phyloP scores from a whole-genome alignment of 257 asterid species.

The Solanum sejunctum region DNA sequence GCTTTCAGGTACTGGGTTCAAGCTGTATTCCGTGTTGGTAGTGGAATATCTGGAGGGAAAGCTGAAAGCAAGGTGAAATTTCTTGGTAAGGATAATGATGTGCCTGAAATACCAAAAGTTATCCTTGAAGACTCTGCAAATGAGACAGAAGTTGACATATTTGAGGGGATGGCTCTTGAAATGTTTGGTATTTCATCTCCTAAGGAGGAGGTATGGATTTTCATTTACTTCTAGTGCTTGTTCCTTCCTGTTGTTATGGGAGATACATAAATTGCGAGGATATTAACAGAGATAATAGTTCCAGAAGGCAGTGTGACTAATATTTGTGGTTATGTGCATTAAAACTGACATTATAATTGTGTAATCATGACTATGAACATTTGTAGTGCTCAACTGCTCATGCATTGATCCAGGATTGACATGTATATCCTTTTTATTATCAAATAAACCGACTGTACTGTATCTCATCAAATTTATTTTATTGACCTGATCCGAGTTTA shows the following conservation, averaged over 20 bases:
- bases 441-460: neutral
- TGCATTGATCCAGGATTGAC: neutral
- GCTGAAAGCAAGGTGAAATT: slow-evolving; percentile 6
- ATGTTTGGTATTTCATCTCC: slow-evolving; percentile 60
- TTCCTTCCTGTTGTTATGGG: neutral
- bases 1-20: slow-evolving; percentile 88
- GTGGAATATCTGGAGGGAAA: slow-evolving; percentile 5
- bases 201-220: slow-evolving; percentile 52
- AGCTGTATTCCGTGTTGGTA: slow-evolving; percentile 54
- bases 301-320: neutral
- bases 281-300: neutral
- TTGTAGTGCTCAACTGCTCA: neutral
- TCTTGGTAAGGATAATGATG: slow-evolving; percentile 6
- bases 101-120: slow-evolving; percentile 15
- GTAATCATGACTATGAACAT: neutral
- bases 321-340: neutral
- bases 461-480: neutral
- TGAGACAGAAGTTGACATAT: slow-evolving; percentile 53
- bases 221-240: neutral
- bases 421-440: neutral
- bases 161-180: slow-evolving; percentile 66
- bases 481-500: neutral
- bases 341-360: neutral
- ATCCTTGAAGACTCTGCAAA: slow-evolving; percentile 11
- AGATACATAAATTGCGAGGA: neutral